Evolutionary conservation across 257 asterid species (phyloP).

Genomic region (Gentiana straminea): DNA sequence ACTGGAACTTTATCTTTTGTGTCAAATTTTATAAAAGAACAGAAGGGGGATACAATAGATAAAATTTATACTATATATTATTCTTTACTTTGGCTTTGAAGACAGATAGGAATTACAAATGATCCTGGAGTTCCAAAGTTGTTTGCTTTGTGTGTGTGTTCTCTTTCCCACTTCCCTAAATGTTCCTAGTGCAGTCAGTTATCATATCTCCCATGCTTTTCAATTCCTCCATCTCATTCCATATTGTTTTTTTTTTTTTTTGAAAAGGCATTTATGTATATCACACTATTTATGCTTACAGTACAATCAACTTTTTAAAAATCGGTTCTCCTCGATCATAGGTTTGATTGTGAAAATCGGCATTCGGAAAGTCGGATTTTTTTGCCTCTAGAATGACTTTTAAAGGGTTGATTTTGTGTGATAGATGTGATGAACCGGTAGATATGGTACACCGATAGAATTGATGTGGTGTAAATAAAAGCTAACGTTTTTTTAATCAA

Average conservation of each 20-base stretch:
- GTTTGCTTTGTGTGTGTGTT: conserved; percentile 39
- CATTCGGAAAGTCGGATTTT: too few species aligned
- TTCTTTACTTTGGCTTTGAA: conserved; percentile 40
- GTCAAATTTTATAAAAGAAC: conserved; percentile 19
- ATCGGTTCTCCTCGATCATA: too few species aligned
- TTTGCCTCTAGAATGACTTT: too few species aligned
- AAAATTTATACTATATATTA: conserved; percentile 18
- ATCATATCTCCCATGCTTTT: conserved; percentile 1
- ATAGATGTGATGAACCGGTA: too few species aligned
- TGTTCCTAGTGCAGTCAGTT: conserved; percentile 14
- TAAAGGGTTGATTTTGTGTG: too few species aligned
- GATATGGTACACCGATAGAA: too few species aligned
- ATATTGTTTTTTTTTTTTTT: conserved; percentile 1
- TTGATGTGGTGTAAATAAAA: too few species aligned
- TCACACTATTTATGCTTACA: too few species aligned
- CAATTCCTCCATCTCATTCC: conserved; percentile 12
- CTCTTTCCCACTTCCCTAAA: conserved; percentile 30
- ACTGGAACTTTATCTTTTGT: conserved; percentile 45
- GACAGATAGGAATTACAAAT: conserved; percentile 55
- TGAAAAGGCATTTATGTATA: neutral
- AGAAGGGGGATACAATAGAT: too few species aligned
- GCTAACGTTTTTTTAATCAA: neutral
- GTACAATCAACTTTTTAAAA: too few species aligned
- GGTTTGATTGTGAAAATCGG: too few species aligned
- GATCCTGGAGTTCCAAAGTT: conserved; percentile 56